Evolutionary conservation across 352 stramenopile genomes (phyloP), one percentile per base, ranked within the genome.

Genomic region (Phytophthora syringae): DNA sequence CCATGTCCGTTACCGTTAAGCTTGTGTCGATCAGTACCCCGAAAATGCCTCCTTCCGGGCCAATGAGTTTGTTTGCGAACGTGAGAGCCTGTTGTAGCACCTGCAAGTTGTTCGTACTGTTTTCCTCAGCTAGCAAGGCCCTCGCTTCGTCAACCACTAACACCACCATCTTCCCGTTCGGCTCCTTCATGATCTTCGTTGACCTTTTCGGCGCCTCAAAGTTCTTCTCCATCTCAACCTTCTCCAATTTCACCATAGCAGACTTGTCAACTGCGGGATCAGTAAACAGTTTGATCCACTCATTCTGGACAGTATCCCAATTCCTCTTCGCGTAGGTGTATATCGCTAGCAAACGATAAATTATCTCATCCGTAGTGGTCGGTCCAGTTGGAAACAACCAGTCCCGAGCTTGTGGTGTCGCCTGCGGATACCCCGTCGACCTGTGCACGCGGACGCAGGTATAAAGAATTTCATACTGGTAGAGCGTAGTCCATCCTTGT

Each of bases 1-100:
- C 28, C 20, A 40, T 42, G 7, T 59, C 47, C 37, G 57, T 45
- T 11, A 65, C 47, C 48, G 13, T 58, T 5, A 37, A 52, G 37
- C 58, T 66, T 13, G 57, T 65, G 48, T 66, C 58, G 2, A 66
- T 28, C n/a, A 66, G 15, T 11, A 66, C 50, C 5, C 16, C 27
- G 24, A 67, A 67, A 44, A 67, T 52, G 9, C 40, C 32, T 4
- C 59, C 43, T 25, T 22, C 15, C 0, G 11, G 13, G 2, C 32
- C 32, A 13, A 67, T 61, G 20, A 12, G 0, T 0, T 30, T 4
- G 25, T 67, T 67, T 16, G 18, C 49, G 7, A 15, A 22, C 28
- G 7, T 27, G 0, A 52, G 47, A 27, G 57, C 57, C 6, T 18
- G 24, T 2, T 5, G 57, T n/a, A 57, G 24, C 7, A 44, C 24